Conservation (phyloP, 2,329 filamentous ascomycete species). For the Rhinocladiella mackenziei region DNA sequence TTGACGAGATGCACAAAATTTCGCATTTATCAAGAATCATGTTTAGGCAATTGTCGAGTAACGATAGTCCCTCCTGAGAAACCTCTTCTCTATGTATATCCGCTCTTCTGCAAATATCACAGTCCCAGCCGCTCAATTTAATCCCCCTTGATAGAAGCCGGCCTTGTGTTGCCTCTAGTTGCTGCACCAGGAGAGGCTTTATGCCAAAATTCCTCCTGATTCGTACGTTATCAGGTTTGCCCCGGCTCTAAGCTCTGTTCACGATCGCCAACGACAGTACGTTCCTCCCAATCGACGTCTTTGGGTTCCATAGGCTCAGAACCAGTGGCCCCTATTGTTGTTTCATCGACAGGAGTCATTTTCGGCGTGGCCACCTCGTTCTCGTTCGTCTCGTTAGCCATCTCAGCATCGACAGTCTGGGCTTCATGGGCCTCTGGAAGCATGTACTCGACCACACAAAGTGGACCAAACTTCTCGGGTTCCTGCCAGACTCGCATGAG, state of each 20-base stretch:
- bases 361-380: slow-evolving; percentile 3
- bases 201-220: background rate
- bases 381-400: background rate
- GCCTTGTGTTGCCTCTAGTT: no score
- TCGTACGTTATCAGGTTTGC: background rate
- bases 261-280: slow-evolving; percentile 9
- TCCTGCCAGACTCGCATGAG: slow-evolving; percentile 9
- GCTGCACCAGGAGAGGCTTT: no score
- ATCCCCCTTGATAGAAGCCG: no score
- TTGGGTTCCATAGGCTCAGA: background rate
- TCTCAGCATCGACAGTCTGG: background rate
- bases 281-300: slow-evolving; percentile 10
- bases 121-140: no score
- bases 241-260: slow-evolving; percentile 6
- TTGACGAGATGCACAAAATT: no score
- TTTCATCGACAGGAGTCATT: background rate
- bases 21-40: no score
- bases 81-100: no score
- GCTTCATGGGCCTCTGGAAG: slow-evolving; percentile 1
- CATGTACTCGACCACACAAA: slow-evolving; percentile 11
- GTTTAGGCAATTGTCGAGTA: no score
- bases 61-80: no score
- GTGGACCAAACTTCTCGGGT: slow-evolving; percentile 11
- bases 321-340: background rate
- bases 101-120: no score